A percentile compares a stretch with the other conserved stretches of the same genome.
These are phyloP conservation scores for Zygotorulaspora florentina DNA, from an alignment of 805 yeast species.

Conservation along the genomic window DNA sequence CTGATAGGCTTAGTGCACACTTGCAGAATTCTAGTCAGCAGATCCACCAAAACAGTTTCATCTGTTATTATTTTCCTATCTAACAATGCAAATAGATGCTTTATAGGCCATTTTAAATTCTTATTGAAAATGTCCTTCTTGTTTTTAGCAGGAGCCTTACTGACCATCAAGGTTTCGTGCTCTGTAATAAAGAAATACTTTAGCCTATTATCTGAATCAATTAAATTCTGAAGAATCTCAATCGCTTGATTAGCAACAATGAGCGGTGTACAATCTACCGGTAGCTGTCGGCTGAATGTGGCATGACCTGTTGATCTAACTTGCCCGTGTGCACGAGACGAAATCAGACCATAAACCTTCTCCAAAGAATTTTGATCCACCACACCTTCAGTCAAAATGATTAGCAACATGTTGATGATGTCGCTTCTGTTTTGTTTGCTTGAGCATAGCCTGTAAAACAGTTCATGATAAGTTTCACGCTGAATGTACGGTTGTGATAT, in stretches of 20 bases:
- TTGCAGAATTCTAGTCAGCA: slow-evolving; percentile 69
- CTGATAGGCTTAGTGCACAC: slow-evolving; percentile 70
- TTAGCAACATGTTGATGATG: slow-evolving; percentile 60
- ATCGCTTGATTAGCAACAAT: slow-evolving; percentile 72
- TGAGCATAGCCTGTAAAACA: slow-evolving; percentile 63
- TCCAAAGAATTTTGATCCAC: slow-evolving; percentile 57
- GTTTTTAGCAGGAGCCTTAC: slow-evolving; percentile 34
- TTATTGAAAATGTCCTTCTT: slow-evolving; percentile 36
- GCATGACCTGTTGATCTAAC: slow-evolving; percentile 12
- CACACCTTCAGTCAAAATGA: slow-evolving; percentile 74
- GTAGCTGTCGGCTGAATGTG: slow-evolving; percentile 35
- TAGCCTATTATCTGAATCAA: slow-evolving; percentile 63
- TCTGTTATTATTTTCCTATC: slow-evolving; percentile 62
- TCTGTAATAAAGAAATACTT: slow-evolving; percentile 75
- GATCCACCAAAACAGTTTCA: slow-evolving; percentile 72
- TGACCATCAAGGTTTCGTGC: slow-evolving; percentile 51
- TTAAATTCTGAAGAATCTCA: slow-evolving; percentile 65
- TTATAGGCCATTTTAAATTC: slow-evolving; percentile 62
- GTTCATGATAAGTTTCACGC: slow-evolving; percentile 59
- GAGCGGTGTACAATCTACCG: slow-evolving; percentile 61
- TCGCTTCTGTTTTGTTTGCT: slow-evolving; percentile 78
- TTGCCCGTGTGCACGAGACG: slow-evolving; percentile 43
- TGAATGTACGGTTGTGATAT: slow-evolving; percentile 63
- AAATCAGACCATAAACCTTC: slow-evolving; percentile 53
- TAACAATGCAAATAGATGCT: slow-evolving; percentile 57